Evolutionary conservation across 2,329 filamentous ascomycete species (phyloP).

Genomic region (Epicoccum sorghinum): DNA sequence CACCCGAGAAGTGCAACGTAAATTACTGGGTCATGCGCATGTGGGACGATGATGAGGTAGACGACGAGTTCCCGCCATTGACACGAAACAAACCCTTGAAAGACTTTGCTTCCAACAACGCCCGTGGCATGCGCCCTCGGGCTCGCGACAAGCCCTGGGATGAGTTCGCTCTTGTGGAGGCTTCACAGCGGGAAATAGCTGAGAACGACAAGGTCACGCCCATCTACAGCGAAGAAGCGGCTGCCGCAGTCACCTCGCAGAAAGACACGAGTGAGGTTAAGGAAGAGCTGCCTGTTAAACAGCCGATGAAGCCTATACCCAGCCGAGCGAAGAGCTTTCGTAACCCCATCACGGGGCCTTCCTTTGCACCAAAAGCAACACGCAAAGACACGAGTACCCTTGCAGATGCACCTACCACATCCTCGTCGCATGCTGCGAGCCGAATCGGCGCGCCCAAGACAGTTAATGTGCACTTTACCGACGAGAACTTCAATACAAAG

Average conservation of each 20-base stretch:
- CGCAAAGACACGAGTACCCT: constrained; percentile 54
- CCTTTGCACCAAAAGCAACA: constrained; percentile 53
- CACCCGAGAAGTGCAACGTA: constrained; percentile 71
- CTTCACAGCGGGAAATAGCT: constrained; percentile 69
- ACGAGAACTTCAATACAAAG: constrained; percentile 71
- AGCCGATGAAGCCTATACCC: constrained; percentile 32
- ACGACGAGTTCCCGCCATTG: constrained; percentile 82
- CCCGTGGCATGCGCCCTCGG: constrained; percentile 67
- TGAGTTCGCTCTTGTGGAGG: constrained; percentile 80
- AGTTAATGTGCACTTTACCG: constrained; percentile 73
- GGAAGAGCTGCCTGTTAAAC: constrained; percentile 24
- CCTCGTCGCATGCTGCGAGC: constrained; percentile 54
- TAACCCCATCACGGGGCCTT: constrained; percentile 59
- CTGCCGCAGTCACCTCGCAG: constrained; percentile 35
- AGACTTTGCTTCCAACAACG: constrained; percentile 80
- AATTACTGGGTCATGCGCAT: constrained; percentile 84
- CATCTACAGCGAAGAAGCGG: constrained; percentile 65
- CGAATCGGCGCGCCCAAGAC: constrained; percentile 74
- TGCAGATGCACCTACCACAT: constrained; percentile 52
- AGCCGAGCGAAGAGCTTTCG: constrained; percentile 52
- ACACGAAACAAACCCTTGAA: constrained; percentile 75
- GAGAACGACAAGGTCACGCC: constrained; percentile 74
- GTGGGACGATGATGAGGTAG: constrained; percentile 83
- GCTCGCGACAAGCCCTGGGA: constrained; percentile 79
- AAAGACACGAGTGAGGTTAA: constrained; percentile 33